Conservation (phyloP, 148 eudicot species). For the Vaccinium darrowii region DNA sequence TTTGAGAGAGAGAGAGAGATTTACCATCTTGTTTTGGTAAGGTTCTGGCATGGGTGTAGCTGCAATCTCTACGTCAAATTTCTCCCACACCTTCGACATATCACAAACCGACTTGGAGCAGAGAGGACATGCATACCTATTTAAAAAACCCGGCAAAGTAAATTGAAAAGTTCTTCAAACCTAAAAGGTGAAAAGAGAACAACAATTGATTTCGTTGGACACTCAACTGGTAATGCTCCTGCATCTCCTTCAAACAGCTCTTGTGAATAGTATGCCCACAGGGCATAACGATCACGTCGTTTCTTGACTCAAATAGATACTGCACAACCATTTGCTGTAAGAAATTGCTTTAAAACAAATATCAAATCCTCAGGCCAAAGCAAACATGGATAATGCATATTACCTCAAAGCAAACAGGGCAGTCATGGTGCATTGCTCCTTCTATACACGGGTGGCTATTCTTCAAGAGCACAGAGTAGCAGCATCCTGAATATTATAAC, state of each 20-base stretch:
- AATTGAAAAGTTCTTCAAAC: not conserved
- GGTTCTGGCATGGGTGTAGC: conserved; percentile 81
- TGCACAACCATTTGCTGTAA: conserved; percentile 30
- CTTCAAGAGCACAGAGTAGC: conserved; percentile 65
- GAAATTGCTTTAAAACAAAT: not conserved
- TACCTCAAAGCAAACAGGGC: conserved; percentile 98
- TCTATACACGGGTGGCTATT: conserved; percentile 81
- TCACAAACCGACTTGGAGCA: conserved; percentile 94
- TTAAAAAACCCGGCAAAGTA: not conserved
- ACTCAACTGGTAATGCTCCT: conserved; percentile 86
- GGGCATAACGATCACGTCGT: conserved; percentile 62
- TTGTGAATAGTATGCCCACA: conserved; percentile 95
- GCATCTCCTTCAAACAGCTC: conserved; percentile 82
- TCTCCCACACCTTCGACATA: conserved; percentile 93
- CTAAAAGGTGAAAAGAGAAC: not conserved
- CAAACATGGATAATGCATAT: not conserved
- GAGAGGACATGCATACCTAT: conserved; percentile 86
- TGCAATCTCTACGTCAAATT: conserved; percentile 75
- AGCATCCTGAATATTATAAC: conserved; percentile 47
- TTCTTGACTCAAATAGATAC: conserved; percentile 76
- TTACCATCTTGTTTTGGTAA: conserved; percentile 66
- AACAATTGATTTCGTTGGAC: not conserved
- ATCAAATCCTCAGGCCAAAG: not conserved
- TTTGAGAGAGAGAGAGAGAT: conserved; percentile 15
- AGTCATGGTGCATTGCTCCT: conserved; percentile 96